A percentile compares a stretch with the other conserved stretches of the same genome.
Evolutionary conservation across 179 eudicot genomes (phyloP).

Genomic region (Spergularia azorica): DNA sequence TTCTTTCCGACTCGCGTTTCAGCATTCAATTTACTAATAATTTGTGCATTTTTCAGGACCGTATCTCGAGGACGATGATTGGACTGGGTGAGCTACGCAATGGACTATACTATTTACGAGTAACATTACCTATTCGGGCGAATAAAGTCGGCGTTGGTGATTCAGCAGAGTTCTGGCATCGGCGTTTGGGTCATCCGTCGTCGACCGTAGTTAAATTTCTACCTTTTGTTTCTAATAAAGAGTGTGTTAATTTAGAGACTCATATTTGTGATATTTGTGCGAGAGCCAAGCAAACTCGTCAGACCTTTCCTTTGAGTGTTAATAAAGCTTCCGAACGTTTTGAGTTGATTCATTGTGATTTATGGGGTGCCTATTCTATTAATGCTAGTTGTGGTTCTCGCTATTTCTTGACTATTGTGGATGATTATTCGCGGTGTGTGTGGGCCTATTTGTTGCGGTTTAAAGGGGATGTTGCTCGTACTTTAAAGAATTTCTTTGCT

Average conservation of each 20-base stretch:
- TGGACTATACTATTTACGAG: too few relatives aligned
- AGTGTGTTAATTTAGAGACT: neutral
- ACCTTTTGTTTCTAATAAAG: neutral
- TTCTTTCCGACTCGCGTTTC: neutral
- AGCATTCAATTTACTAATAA: neutral
- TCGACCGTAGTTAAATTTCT: neutral
- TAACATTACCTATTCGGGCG: too few relatives aligned
- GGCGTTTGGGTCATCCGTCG: too few relatives aligned
- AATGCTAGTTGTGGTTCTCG: neutral
- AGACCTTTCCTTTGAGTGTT: neutral
- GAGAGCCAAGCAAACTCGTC: neutral
- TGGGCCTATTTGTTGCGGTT: neutral
- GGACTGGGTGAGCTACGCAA: too few relatives aligned
- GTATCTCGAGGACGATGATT: too few relatives aligned
- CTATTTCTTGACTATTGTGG: neutral
- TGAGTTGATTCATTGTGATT: conserved; percentile 1
- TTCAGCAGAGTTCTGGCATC: too few relatives aligned
- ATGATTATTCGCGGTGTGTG: neutral
- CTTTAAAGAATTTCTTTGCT: neutral
- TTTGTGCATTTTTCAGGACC: too few relatives aligned
- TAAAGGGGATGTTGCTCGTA: neutral
- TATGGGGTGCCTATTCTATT: neutral
- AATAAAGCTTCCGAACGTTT: neutral
- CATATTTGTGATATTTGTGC: neutral
- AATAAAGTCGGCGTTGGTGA: too few relatives aligned